Conservation (phyloP, 179 eudicot species). For the Carnegiea gigantea region DNA sequence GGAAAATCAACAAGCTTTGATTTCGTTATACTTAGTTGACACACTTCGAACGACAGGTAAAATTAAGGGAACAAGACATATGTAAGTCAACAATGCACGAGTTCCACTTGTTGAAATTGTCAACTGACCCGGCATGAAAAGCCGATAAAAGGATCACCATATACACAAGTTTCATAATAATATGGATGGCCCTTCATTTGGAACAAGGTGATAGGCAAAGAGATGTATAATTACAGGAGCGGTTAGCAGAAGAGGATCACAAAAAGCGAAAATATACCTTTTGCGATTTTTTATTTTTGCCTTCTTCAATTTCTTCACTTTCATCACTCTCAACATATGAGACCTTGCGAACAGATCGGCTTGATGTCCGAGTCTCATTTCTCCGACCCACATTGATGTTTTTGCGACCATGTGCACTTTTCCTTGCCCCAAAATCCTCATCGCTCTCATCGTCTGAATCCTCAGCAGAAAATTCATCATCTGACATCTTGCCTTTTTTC, state of each 20-base stretch:
- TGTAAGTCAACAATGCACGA: neutral
- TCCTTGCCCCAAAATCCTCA: constrained; percentile 53
- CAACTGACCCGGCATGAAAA: neutral
- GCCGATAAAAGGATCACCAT: neutral
- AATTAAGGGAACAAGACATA: neutral
- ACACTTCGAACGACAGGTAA: neutral
- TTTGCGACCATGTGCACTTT: constrained; percentile 46
- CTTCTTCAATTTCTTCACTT: constrained; percentile 88
- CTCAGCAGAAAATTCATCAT: constrained; percentile 71
- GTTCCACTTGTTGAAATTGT: neutral
- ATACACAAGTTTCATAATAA: neutral
- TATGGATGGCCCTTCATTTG: neutral
- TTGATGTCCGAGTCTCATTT: constrained; percentile 78
- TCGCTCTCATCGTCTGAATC: constrained; percentile 78
- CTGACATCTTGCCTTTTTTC: constrained; percentile 58
- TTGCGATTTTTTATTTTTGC: constrained; percentile 61
- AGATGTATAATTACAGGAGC: neutral
- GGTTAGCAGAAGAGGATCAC: neutral
- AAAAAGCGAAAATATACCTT: constrained; percentile 53
- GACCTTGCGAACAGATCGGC: constrained; percentile 77
- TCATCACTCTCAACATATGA: constrained; percentile 98
- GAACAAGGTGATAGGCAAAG: neutral
- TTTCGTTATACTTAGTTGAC: neutral
- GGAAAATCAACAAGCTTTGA: neutral
- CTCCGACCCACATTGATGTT: constrained; percentile 44